Conservation (phyloP, 2,329 filamentous ascomycete genomes). For the Monosporascus sp. region DNA sequence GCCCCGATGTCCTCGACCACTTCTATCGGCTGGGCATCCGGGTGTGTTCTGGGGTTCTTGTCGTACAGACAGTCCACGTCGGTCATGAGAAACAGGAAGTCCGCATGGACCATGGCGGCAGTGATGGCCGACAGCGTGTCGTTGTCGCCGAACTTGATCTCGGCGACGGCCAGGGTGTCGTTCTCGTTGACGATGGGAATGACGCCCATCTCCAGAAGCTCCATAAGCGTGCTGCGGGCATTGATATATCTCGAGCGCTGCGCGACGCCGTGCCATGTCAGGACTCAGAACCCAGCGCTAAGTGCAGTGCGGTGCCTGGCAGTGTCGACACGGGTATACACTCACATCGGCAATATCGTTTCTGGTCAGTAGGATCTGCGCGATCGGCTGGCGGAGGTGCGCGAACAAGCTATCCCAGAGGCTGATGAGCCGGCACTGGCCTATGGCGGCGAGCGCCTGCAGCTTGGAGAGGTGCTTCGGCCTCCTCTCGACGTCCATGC, state of each 20-base stretch:
- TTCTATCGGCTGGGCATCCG: slow-evolving; percentile 83
- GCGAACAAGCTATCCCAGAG: slow-evolving; percentile 92
- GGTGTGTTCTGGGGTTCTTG: slow-evolving; percentile 82
- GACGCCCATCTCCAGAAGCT: slow-evolving; percentile 88
- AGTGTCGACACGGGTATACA: slow-evolving; percentile 1
- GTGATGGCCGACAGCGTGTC: slow-evolving; percentile 96
- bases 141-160: slow-evolving; percentile 99
- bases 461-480: slow-evolving; percentile 87
- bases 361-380: slow-evolving; percentile 88
- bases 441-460: slow-evolving; percentile 92
- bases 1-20: slow-evolving; percentile 84
- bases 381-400: slow-evolving; percentile 83
- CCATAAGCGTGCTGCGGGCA: slow-evolving; percentile 89
- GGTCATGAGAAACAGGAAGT: slow-evolving; percentile 97
- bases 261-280: not conserved
- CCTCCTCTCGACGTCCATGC: slow-evolving; percentile 81
- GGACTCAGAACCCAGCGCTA: not conserved
- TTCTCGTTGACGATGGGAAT: slow-evolving; percentile 99
- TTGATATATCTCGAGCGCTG: slow-evolving; percentile 90
- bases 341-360: slow-evolving; percentile 92
- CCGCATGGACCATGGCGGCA: slow-evolving; percentile 93
- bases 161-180: slow-evolving; percentile 90
- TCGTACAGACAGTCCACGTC: slow-evolving; percentile 97
- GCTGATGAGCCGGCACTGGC: slow-evolving; percentile 90
- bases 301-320: too few relatives aligned